Evolutionary conservation across 805 yeast species (phyloP).

Genomic region (Metschnikowia lachancei): DNA sequence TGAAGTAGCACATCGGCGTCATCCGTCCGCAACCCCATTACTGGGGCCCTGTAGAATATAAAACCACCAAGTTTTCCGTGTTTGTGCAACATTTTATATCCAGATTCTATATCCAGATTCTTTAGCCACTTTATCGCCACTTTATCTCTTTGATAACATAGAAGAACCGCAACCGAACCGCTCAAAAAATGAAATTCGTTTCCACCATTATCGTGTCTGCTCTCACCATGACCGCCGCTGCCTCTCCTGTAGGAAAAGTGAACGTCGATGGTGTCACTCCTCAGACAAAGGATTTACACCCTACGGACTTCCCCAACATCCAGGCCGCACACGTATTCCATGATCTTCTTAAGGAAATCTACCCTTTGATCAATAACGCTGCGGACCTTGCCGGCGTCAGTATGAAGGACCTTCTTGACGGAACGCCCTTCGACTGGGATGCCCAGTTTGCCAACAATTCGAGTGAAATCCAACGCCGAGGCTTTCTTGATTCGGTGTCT

Average conservation of each 20-base stretch:
- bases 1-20: no score
- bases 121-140: no score
- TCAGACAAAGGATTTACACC: constrained; percentile 5
- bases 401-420: constrained; percentile 7
- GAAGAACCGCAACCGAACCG: no score
- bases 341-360: constrained; percentile 1
- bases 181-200: constrained; percentile 1
- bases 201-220: neutral
- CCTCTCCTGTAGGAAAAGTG: neutral
- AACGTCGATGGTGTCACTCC: neutral
- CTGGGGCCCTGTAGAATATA: no score
- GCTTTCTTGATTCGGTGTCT: constrained; percentile 1
- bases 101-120: no score
- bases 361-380: constrained; percentile 1
- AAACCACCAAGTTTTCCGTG: no score
- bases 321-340: constrained; percentile 8
- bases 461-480: neutral
- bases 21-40: no score
- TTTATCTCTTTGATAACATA: no score
- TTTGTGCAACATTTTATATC: no score
- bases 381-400: constrained; percentile 4
- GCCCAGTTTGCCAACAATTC: neutral
- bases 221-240: neutral
- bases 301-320: constrained; percentile 4
- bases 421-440: constrained; percentile 10